Conservation (phyloP, 1,284 basidiomycete genomes). For the Termitomyces sp. region DNA sequence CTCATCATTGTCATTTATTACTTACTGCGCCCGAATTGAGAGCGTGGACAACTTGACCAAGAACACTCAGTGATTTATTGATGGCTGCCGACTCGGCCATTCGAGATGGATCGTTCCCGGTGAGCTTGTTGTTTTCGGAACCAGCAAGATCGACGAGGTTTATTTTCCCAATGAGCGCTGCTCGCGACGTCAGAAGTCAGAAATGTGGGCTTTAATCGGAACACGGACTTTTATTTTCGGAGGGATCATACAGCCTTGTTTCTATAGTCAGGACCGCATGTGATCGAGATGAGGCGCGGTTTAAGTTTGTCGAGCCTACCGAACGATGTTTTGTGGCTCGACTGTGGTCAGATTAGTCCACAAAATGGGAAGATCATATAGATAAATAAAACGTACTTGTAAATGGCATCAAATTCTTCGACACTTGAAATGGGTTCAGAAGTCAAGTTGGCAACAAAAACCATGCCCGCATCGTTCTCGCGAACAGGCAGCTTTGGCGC, state of each 20-base stretch:
- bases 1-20: conserved; percentile 4
- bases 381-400: conserved; percentile 39
- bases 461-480: conserved; percentile 66
- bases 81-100: conserved; percentile 83
- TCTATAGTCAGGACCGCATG: conserved; percentile 78
- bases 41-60: conserved; percentile 81
- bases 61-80: conserved; percentile 77
- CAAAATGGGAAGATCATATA: neutral
- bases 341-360: conserved; percentile 28
- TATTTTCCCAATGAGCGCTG: conserved; percentile 67
- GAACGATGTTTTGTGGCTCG: conserved; percentile 68
- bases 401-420: conserved; percentile 61
- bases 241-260: conserved; percentile 46
- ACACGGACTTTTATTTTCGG: conserved; percentile 43
- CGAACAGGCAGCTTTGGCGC: conserved; percentile 76
- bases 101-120: conserved; percentile 74
- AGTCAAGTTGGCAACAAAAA: conserved; percentile 74
- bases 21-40: conserved; percentile 68
- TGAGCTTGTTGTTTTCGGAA: conserved; percentile 85
- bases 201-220: neutral
- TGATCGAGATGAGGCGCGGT: conserved; percentile 74
- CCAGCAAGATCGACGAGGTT: conserved; percentile 84
- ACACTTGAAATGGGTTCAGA: conserved; percentile 44
- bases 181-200: neutral
- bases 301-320: conserved; percentile 80